Evolutionary conservation across 2,329 filamentous ascomycete species (phyloP), one percentile per base, ranked within the genome.

Genomic region (Phialophora expanda): DNA sequence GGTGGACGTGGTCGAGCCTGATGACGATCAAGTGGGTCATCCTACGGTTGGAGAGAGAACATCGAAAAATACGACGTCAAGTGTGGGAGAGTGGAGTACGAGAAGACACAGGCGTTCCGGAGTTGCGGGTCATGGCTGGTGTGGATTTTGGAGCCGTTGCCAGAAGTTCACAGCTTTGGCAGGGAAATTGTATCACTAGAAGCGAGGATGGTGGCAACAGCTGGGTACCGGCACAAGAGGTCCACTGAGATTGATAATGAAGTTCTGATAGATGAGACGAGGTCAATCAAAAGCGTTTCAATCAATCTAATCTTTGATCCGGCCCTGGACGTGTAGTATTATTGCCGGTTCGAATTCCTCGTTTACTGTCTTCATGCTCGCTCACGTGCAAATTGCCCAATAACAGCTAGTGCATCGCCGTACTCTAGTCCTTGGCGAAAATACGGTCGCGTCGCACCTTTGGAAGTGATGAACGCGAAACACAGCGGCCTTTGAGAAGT

Each of bases 11-110:
- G 79, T 78, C 79, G 76, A 79, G 76, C 71, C 76, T 82, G 63
- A 77, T 82, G 72, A 81, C 80, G 61, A 76, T 81, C 72, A 75
- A 75, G 62, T 82, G 78, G 78, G 77, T 77, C 61, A 80, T 82
- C 71, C 75, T 81, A 75, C 76, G 77, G 72, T 76, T 81, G 66
- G 73, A 76, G 67, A 75, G 74, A 70, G 76, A 77, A 57, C 75
- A 74, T 75, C 74, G 72, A 69, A 71, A 69, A 41, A 74, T 75
- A 67, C 72, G 69, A 65, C 72, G 71, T 71, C 67, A 70, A 73
- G 69, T 71, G 63, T 72, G 67, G 67, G 22, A 59, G 44, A 61
- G 17, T 4, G 46, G 46, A 17, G 30, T 9, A 22, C 46, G 32
- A 17, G 58, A 26, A 12, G 34, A 66, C 38, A 44, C 65, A 34